Percentiles rank a stretch among this genome's conserved stretches.
These are phyloP conservation scores for Lonicera japonica DNA, from an alignment of 129 eudicot species.

Conservation along the genomic window DNA sequence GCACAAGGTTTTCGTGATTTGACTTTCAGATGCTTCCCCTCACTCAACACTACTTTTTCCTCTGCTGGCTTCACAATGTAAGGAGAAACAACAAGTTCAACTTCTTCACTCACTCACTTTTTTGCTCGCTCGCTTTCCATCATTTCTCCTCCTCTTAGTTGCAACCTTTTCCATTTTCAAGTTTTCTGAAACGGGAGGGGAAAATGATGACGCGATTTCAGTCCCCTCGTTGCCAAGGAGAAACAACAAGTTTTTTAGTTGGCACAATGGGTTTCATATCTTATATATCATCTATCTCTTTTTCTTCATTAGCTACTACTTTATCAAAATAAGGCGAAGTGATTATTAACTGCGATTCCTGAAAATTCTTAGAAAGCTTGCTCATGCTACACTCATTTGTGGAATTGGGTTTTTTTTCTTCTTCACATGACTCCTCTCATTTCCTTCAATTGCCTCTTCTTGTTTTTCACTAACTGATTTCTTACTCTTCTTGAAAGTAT, in stretches of 20 bases:
- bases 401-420: no score
- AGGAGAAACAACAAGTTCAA: slow-evolving; percentile 19
- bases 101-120: background rate
- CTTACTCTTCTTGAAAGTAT: no score
- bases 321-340: background rate
- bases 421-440: no score
- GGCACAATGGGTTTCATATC: background rate
- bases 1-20: no score
- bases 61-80: slow-evolving; percentile 16
- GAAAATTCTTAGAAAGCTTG: background rate
- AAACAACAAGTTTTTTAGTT: background rate
- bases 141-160: background rate
- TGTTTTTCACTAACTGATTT: no score
- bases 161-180: background rate
- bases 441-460: no score
- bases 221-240: background rate
- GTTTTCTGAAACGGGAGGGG: no score
- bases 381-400: background rate
- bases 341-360: background rate
- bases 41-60: background rate
- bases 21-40: slow-evolving; percentile 3
- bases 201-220: background rate
- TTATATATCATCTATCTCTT: background rate
- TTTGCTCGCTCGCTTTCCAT: background rate
- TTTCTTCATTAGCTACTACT: background rate